Base-by-base conservation (phyloP, 2,329 filamentous ascomycete species). In the Xylaria sp. region DNA sequence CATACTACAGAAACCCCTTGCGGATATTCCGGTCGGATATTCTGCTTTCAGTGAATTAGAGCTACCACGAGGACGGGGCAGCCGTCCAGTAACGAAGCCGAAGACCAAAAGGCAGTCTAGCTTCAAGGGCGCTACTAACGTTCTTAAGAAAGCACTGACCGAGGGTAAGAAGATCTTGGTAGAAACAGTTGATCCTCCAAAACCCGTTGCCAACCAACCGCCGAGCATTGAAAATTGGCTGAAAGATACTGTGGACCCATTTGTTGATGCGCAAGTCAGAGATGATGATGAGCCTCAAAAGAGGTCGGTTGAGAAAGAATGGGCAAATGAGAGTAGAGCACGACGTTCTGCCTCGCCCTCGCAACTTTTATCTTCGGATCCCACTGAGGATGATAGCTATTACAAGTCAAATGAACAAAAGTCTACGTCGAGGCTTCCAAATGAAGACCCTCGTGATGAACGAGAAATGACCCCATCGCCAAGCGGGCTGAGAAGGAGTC, bases 41-140 rank as follows among this genome's bases (percentile, higher is more conserved):
- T 90, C 89, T 19, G 89, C 89, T n/a, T 90, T 91, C 72, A 90
- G 87, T 71, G 88, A 88, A 73, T 81, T 90, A 6, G 88, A 90
- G 61, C 77, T 90, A 1, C 84, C 88, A 0, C 74, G 85, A 0
- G 82, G 83, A 21, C 82, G 83, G 80, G 85, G 61, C 79, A 82
- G n/a, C 78, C 79, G 32, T 83, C 81, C 65, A 77, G 75, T 66
- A 74, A 77, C 45, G 81, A 82, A 75, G 78, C 78, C 80, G 34
- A 86, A 87, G 73, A 79, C 83, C 7, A 85, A 87, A 54, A 81
- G 86, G 50, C 87, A 83, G 58, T 79, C 84, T 1, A 90, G 87
- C 74, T 86, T 90, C 78, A 88, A 87, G 72, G 83, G 82, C 56
- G 83, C 90, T 70, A 87, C 88, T n/a, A 86, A 87, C 48, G 88